Conservation (phyloP, 352 stramenopile species). For the Pythium biforme region DNA sequence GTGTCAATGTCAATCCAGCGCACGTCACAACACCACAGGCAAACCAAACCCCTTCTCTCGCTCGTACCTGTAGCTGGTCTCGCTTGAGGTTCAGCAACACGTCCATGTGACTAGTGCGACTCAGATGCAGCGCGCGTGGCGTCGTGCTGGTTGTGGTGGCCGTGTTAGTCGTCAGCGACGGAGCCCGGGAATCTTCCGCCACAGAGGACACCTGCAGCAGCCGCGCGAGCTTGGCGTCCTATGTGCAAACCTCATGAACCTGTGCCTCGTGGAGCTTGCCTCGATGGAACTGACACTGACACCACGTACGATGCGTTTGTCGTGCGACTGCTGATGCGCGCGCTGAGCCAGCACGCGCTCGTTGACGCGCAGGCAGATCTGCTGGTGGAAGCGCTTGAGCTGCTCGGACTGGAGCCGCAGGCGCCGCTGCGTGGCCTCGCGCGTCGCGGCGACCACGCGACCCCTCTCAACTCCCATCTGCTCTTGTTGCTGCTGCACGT, state of each 20-base stretch:
- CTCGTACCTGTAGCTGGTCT: slow-evolving; percentile 39
- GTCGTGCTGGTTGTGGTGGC: not conserved
- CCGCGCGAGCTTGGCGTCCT: slow-evolving; percentile 26
- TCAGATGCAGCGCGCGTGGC: not conserved
- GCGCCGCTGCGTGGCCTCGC: slow-evolving; percentile 27
- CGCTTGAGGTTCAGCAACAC: slow-evolving; percentile 1
- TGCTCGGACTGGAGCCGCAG: slow-evolving; percentile 38
- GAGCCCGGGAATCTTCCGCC: not conserved
- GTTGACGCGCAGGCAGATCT: slow-evolving; percentile 58
- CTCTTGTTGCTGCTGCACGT: not conserved
- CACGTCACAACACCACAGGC: too few relatives aligned
- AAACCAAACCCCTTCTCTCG: too few relatives aligned
- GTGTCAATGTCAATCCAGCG: not conserved
- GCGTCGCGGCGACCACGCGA: slow-evolving; percentile 1
- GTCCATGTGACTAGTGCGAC: not conserved
- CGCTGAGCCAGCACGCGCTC: slow-evolving; percentile 43
- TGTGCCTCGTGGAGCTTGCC: too few relatives aligned
- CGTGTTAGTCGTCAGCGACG: not conserved
- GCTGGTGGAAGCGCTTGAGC: slow-evolving; percentile 55
- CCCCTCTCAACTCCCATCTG: not conserved
- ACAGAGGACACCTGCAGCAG: slow-evolving; percentile 13
- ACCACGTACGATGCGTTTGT: slow-evolving; percentile 30
- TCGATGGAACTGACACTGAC: too few relatives aligned
- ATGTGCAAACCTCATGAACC: too few relatives aligned
- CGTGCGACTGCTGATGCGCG: slow-evolving; percentile 23